Percentiles rank a stretch among this genome's conserved stretches.
Evolutionary conservation across 2,329 filamentous ascomycete species (phyloP).

Genomic region (Colletotrichum camelliae): DNA sequence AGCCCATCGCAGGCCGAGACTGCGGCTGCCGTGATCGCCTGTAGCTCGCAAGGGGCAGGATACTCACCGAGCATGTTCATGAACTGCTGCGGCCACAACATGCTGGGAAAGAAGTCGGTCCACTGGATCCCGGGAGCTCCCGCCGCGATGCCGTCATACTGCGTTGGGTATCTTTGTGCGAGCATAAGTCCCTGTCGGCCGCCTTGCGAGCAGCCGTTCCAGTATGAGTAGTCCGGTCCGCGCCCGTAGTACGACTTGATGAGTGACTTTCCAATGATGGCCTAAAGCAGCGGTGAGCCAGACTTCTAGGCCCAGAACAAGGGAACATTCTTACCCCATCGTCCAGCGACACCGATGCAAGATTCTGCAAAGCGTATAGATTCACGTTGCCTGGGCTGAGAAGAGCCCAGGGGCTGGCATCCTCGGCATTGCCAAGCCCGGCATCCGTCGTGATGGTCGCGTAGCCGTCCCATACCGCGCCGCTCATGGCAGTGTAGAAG

Average conservation of each 20-base stretch:
- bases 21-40: conserved; percentile 43
- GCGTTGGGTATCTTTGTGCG: conserved; percentile 55
- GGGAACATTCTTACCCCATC: conserved; percentile 26
- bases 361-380: conserved; percentile 35
- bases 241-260: conserved; percentile 52
- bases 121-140: conserved; percentile 44
- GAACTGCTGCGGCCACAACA: conserved; percentile 13
- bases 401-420: conserved; percentile 8
- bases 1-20: conserved; percentile 50
- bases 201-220: conserved; percentile 58
- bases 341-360: conserved; percentile 38
- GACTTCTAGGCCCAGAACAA: neutral
- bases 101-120: neutral
- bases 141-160: conserved; percentile 60
- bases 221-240: conserved; percentile 51
- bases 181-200: conserved; percentile 61
- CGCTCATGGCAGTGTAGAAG: conserved; percentile 22
- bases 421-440: conserved; percentile 6
- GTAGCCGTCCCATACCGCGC: conserved; percentile 23
- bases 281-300: conserved; percentile 14
- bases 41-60: conserved; percentile 20
- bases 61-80: conserved; percentile 3
- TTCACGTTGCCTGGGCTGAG: conserved; percentile 21
- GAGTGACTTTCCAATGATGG: conserved; percentile 53
- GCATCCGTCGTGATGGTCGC: conserved; percentile 26